Percentiles rank a stretch among this genome's conserved stretches.
phyloP scores from a whole-genome alignment of 257 asterid species.

The Haberlea rhodopensis region DNA sequence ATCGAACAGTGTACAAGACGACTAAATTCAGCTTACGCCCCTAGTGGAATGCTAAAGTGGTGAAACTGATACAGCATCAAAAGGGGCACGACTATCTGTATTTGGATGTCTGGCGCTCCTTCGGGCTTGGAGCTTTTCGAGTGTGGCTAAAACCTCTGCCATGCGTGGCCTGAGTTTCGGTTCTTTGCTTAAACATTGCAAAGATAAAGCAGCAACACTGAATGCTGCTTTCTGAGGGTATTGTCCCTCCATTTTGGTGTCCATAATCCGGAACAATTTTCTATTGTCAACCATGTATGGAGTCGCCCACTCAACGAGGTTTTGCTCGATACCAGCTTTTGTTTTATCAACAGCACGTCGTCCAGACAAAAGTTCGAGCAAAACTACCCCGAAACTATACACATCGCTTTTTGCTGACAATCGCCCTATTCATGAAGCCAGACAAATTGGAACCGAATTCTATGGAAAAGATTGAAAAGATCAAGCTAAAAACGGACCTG shows the following conservation, averaged over 20 bases:
- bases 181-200: constrained; percentile 57
- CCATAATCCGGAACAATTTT: constrained; percentile 69
- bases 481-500: constrained; percentile 42
- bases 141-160: constrained; percentile 55
- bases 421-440: constrained; percentile 46
- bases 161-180: constrained; percentile 68
- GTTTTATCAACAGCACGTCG: constrained; percentile 66
- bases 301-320: constrained; percentile 79
- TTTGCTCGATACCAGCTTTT: constrained; percentile 58
- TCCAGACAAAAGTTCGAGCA: constrained; percentile 67
- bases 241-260: constrained; percentile 69
- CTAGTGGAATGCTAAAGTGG: constrained; percentile 52
- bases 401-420: constrained; percentile 71
- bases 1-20: neutral
- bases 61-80: constrained; percentile 24
- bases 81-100: constrained; percentile 25
- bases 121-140: constrained; percentile 61
- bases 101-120: constrained; percentile 34
- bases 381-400: constrained; percentile 79
- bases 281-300: constrained; percentile 69
- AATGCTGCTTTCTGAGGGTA: constrained; percentile 76
- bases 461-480: neutral
- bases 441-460: neutral
- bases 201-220: constrained; percentile 58
- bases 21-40: neutral